Conservation (phyloP, 2,329 filamentous ascomycete genomes). For the Phialocephala subalpina region DNA sequence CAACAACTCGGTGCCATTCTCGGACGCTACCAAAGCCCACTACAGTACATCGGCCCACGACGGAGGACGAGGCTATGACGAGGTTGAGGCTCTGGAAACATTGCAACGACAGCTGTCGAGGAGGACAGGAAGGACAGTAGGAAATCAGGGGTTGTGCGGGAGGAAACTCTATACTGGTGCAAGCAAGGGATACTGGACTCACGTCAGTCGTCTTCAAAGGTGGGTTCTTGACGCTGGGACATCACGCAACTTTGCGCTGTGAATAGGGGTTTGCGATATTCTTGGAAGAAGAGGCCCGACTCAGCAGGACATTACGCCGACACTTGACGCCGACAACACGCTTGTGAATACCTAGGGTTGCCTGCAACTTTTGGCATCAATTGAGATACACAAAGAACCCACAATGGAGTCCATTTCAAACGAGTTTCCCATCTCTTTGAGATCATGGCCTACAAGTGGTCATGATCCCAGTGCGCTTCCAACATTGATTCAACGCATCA, state of each 20-base stretch:
- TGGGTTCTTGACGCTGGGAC: not conserved
- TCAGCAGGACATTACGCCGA: not conserved
- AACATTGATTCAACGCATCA: slow-evolving; percentile 81
- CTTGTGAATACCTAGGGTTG: not conserved
- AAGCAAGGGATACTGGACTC: not conserved
- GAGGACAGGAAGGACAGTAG: not conserved
- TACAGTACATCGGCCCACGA: not conserved
- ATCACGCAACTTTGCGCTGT: not conserved
- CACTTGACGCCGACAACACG: not conserved
- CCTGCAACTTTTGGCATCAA: not conserved
- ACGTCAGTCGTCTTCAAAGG: not conserved
- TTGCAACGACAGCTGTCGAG: not conserved
- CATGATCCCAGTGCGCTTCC: slow-evolving; percentile 69
- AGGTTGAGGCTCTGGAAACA: not conserved
- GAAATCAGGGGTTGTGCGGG: not conserved
- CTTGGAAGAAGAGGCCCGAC: not conserved
- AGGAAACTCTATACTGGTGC: not conserved
- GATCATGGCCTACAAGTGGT: slow-evolving; percentile 64
- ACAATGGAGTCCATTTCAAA: slow-evolving; percentile 47
- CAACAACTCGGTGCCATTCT: slow-evolving; percentile 17
- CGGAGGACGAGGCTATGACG: not conserved
- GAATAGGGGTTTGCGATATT: not conserved
- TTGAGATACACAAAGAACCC: not conserved
- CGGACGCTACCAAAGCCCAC: slow-evolving; percentile 13
- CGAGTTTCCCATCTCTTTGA: slow-evolving; percentile 64